Conservation (phyloP, 768 basidiomycete genomes). For the Boletus subparvulus region DNA sequence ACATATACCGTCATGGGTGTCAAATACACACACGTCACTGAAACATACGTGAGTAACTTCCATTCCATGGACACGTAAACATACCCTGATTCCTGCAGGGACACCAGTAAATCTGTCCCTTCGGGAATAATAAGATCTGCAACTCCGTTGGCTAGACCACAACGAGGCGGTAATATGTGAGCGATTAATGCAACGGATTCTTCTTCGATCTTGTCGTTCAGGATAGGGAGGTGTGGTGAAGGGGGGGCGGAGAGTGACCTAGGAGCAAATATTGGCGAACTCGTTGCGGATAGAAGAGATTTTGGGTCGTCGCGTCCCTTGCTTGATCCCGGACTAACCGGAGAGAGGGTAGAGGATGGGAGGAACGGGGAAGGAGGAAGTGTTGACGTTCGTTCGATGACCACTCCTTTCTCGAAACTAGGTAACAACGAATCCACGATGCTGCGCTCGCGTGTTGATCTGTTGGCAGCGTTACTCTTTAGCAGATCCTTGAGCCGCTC, state of each 20-base stretch:
- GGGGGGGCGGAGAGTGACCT: conserved; percentile 39
- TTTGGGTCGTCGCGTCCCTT: conserved; percentile 35
- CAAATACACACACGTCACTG: conserved; percentile 56
- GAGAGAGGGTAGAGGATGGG: conserved; percentile 1
- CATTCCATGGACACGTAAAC: conserved; percentile 12
- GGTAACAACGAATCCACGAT: conserved; percentile 34
- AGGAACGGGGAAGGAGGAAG: conserved; percentile 14
- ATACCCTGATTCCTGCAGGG: conserved; percentile 68
- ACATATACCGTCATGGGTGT: conserved; percentile 50
- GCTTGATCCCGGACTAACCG: conserved; percentile 15
- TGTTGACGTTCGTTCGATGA: conserved; percentile 24
- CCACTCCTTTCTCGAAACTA: conserved; percentile 29
- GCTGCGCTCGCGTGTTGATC: conserved; percentile 24
- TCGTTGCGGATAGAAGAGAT: conserved; percentile 47
- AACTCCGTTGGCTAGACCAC: conserved; percentile 41
- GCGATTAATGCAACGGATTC: conserved; percentile 21
- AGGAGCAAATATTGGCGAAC: conserved; percentile 43
- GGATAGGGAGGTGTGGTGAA: conserved; percentile 21
- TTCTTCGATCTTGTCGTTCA: conserved; percentile 17
- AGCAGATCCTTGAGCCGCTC: conserved; percentile 74
- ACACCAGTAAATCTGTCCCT: conserved; percentile 44
- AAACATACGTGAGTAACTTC: conserved; percentile 4
- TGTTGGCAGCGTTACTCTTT: conserved; percentile 49
- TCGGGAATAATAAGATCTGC: conserved; percentile 48
- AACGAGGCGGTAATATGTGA: conserved; percentile 48